A percentile compares a stretch with the other conserved stretches of the same genome.
Conservation (phyloP, 75 land plant species). For the Picea sitchensis region DNA sequence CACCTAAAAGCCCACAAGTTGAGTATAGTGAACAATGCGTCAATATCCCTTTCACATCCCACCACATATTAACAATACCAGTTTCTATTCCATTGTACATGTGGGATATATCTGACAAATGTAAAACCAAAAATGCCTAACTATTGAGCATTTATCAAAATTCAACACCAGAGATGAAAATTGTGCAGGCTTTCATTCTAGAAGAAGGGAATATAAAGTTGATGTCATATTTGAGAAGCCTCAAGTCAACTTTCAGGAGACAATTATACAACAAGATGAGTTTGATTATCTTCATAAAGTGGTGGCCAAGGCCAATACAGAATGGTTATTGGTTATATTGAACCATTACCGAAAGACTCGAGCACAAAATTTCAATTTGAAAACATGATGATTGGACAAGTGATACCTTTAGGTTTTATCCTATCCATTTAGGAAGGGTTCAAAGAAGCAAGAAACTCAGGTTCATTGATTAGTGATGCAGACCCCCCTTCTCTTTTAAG, state of each 20-base stretch:
- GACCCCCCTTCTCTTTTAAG: no score
- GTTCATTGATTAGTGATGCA: constrained; percentile 72
- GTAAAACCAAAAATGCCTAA: no score
- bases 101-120: no score
- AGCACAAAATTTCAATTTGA: constrained; percentile 90
- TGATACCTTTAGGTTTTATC: constrained; percentile 77
- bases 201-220: constrained; percentile 44
- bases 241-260: constrained; percentile 94
- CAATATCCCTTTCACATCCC: no score
- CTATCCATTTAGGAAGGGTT: constrained; percentile 98
- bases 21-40: no score
- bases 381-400: constrained; percentile 90
- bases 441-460: constrained; percentile 89
- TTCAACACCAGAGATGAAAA: no score
- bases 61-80: no score
- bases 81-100: no score
- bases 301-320: constrained; percentile 99
- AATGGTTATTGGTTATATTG: constrained; percentile 59
- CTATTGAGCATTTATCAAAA: no score
- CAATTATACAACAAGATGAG: constrained; percentile 83
- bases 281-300: constrained; percentile 91
- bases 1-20: no score
- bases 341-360: constrained; percentile 76
- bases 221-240: constrained; percentile 91
- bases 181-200: no score